A percentile compares a stretch with the other conserved stretches of the same genome.
Evolutionary conservation across 139 green algal genomes (phyloP).

Genomic region (Prasinococcaceae sp.): DNA sequence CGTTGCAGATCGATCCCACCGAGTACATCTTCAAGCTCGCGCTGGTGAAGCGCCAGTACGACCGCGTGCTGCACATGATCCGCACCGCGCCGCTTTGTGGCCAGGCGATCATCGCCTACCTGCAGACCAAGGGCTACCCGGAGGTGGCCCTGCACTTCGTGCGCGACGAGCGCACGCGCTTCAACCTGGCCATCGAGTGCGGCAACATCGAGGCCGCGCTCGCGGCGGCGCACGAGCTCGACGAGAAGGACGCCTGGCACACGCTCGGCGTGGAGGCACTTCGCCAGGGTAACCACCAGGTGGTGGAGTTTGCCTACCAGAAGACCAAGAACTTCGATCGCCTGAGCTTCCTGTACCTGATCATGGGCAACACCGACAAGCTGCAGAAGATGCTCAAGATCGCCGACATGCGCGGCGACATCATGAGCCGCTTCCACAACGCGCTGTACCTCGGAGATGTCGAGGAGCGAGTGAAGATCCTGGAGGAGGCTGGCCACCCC

Average conservation of each 20-base stretch:
- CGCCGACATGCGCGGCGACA: conserved; percentile 81
- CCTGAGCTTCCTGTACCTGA: conserved; percentile 98
- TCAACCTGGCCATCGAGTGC: conserved; percentile 87
- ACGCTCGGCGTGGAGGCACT: conserved; percentile 71
- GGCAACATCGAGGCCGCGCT: conserved; percentile 97
- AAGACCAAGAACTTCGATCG: conserved; percentile 96
- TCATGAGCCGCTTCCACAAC: conserved; percentile 93
- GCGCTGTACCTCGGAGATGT: conserved; percentile 92
- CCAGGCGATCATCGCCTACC: conserved; percentile 93
- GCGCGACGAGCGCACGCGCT: conserved; percentile 70
- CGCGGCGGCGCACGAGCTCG: conserved; percentile 74
- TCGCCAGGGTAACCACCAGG: conserved; percentile 87
- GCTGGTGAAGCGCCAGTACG: conserved; percentile 77
- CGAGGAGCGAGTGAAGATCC: conserved; percentile 39
- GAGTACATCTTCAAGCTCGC: conserved; percentile 99
- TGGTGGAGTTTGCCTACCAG: conserved; percentile 97
- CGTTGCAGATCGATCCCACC: conserved; percentile 72
- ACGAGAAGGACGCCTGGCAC: conserved; percentile 94
- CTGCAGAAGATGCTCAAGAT: conserved; percentile 97
- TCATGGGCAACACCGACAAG: conserved; percentile 85
- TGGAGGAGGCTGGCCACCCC: conserved; percentile 80
- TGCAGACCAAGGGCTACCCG: conserved; percentile 95
- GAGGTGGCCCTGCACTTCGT: conserved; percentile 96
- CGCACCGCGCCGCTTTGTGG: conserved; percentile 68
- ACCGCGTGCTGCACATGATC: conserved; percentile 89